Conservation (phyloP, 1,284 basidiomycete species). For the Macrocystidia cucumis region DNA sequence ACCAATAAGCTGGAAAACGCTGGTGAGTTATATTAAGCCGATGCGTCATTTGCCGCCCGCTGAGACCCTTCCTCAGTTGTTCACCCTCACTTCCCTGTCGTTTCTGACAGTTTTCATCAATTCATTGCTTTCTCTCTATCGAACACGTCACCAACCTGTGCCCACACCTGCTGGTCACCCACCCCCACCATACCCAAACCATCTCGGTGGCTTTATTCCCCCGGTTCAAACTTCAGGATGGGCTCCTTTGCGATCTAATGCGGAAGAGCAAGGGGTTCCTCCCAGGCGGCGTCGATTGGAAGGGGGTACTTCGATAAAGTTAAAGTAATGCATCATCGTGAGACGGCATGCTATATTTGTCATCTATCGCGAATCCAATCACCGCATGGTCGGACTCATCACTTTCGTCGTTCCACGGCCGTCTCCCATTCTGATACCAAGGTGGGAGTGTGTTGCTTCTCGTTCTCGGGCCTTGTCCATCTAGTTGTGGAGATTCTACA, state of each 20-base stretch:
- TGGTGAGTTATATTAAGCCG: slow-evolving; percentile 45
- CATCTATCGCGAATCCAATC: too few relatives aligned
- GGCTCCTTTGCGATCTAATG: slow-evolving; percentile 28
- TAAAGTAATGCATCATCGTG: too few relatives aligned
- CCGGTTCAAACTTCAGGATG: slow-evolving; percentile 39
- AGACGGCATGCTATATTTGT: too few relatives aligned
- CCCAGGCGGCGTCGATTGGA: slow-evolving; percentile 56
- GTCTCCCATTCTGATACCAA: too few relatives aligned
- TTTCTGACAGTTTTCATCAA: slow-evolving; percentile 83
- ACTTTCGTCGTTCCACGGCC: too few relatives aligned
- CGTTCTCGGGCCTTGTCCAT: too few relatives aligned
- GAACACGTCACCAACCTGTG: slow-evolving; percentile 45
- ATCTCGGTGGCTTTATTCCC: slow-evolving; percentile 37
- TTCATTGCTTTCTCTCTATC: slow-evolving; percentile 70
- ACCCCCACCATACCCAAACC: slow-evolving; percentile 24
- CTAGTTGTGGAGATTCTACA: too few relatives aligned
- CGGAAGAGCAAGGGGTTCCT: slow-evolving; percentile 37
- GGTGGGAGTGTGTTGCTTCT: too few relatives aligned
- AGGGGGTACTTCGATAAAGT: slow-evolving; percentile 50
- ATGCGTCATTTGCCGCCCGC: slow-evolving; percentile 8
- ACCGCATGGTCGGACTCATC: too few relatives aligned
- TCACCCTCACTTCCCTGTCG: slow-evolving; percentile 71
- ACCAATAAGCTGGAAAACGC: slow-evolving; percentile 93
- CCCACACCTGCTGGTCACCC: slow-evolving; percentile 12
- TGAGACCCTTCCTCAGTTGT: slow-evolving; percentile 41